Conservation (phyloP, 352 stramenopile species). For the Blastocystis sp. region DNA sequence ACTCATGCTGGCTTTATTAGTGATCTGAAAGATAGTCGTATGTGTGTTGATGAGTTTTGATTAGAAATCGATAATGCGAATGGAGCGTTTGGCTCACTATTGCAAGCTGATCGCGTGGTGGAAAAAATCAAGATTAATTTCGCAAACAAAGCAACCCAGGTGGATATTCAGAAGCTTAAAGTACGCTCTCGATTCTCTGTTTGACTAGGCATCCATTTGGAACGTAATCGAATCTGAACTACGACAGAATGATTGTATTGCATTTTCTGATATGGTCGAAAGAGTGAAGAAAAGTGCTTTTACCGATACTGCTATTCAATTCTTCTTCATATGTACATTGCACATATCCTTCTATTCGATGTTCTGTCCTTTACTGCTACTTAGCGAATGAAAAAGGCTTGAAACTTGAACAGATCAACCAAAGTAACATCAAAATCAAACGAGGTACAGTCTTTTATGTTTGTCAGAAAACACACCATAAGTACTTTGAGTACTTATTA, state of each 20-base stretch:
- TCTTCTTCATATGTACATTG: slow-evolving; percentile 31
- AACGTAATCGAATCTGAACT: background rate
- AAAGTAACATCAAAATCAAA: background rate
- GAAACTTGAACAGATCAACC: background rate
- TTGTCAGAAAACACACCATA: background rate
- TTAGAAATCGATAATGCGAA: background rate
- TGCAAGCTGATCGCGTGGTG: background rate
- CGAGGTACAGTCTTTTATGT: background rate
- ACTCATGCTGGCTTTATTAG: background rate
- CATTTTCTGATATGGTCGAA: background rate
- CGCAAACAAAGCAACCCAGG: background rate
- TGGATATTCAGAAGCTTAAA: slow-evolving; percentile 11
- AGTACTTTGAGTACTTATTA: background rate
- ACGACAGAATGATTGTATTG: background rate
- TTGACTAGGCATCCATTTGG: background rate
- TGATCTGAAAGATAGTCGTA: background rate
- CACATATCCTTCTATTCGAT: background rate
- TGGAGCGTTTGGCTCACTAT: background rate
- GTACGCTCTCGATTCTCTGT: background rate
- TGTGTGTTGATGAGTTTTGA: background rate
- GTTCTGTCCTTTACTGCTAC: background rate
- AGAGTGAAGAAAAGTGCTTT: background rate
- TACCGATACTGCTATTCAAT: background rate
- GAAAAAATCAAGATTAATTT: background rate
- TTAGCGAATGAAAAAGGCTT: slow-evolving; percentile 20